phyloP scores from a whole-genome alignment of 2,329 filamentous ascomycete genomes.

The Pseudophaeomoniella oleicola region DNA sequence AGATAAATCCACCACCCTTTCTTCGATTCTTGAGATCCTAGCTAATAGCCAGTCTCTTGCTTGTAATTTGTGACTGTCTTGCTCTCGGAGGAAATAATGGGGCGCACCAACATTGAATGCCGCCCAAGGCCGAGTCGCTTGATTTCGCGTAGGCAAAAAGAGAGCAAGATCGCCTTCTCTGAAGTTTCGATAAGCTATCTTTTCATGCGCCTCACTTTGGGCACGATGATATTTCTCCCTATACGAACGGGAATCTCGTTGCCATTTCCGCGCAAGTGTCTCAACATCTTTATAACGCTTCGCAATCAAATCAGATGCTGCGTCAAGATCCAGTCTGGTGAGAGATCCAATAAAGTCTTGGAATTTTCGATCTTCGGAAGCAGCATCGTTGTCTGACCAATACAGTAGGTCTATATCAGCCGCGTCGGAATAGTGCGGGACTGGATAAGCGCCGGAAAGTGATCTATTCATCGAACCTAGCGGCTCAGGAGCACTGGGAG shows the following conservation, averaged over 20 bases:
- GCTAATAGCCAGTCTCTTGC: conserved; percentile 93
- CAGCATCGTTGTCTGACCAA: conserved; percentile 57
- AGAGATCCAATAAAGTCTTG: conserved; percentile 58
- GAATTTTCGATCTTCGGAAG: conserved; percentile 60
- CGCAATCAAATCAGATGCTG: conserved; percentile 70
- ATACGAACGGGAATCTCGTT: conserved; percentile 74
- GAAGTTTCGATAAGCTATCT: conserved; percentile 91
- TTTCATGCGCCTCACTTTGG: conserved; percentile 80
- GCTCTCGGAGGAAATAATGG: conserved; percentile 90
- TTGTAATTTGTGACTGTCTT: conserved; percentile 71
- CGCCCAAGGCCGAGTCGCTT: conserved; percentile 89
- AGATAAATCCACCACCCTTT: conserved; percentile 83
- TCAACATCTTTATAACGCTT: conserved; percentile 90
- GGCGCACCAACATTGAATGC: conserved; percentile 97
- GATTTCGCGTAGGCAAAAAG: conserved; percentile 87
- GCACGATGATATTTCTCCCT: conserved; percentile 70
- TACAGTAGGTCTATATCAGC: conserved; percentile 60
- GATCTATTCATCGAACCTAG: conserved; percentile 20
- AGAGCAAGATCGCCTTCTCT: conserved; percentile 91
- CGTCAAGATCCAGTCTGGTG: conserved; percentile 67
- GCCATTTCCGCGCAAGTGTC: conserved; percentile 82
- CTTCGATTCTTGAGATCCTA: conserved; percentile 78
- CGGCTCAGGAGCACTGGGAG: conserved; percentile 5
- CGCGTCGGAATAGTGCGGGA: conserved; percentile 43
- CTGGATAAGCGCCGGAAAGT: conserved; percentile 36